Conservation (phyloP, 495 filamentous ascomycete species). For the Lepraria neglecta region DNA sequence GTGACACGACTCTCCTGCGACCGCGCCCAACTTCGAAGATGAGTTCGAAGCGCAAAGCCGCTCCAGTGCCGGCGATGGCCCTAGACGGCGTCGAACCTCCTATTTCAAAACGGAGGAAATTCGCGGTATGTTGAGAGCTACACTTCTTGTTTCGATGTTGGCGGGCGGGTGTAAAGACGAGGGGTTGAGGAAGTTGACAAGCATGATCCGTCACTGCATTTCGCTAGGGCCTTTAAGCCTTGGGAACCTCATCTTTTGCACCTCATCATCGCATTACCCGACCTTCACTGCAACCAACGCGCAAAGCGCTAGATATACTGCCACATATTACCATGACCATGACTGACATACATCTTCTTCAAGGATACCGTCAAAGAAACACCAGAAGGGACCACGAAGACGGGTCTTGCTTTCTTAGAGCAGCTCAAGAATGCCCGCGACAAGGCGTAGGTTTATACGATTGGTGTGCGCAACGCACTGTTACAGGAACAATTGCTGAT, state of each 20-base stretch:
- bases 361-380: conserved; percentile 42
- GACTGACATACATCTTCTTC: conserved; percentile 13
- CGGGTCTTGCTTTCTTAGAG: conserved; percentile 59
- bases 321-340: conserved; percentile 15
- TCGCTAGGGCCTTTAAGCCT: conserved; percentile 29
- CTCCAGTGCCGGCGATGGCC: conserved; percentile 35
- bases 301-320: background rate
- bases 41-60: conserved; percentile 64
- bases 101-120: conserved; percentile 55
- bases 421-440: conserved; percentile 60
- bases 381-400: conserved; percentile 55
- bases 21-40: conserved; percentile 35
- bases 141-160: background rate
- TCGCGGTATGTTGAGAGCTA: conserved; percentile 44
- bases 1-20: conserved; percentile 10
- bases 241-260: conserved; percentile 21
- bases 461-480: conserved; percentile 10
- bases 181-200: conserved; percentile 21
- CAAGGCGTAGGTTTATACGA: conserved; percentile 53
- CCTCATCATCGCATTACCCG: conserved; percentile 20
- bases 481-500: conserved; percentile 8
- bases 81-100: conserved; percentile 38
- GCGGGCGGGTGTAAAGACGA: conserved; percentile 11
- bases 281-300: conserved; percentile 13
- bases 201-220: conserved; percentile 23